A percentile compares a stretch with the other conserved stretches of the same genome.
These are phyloP conservation scores for Penicillium rolfsii DNA, from an alignment of 2,329 filamentous ascomycete genomes.

Conservation along the genomic window DNA sequence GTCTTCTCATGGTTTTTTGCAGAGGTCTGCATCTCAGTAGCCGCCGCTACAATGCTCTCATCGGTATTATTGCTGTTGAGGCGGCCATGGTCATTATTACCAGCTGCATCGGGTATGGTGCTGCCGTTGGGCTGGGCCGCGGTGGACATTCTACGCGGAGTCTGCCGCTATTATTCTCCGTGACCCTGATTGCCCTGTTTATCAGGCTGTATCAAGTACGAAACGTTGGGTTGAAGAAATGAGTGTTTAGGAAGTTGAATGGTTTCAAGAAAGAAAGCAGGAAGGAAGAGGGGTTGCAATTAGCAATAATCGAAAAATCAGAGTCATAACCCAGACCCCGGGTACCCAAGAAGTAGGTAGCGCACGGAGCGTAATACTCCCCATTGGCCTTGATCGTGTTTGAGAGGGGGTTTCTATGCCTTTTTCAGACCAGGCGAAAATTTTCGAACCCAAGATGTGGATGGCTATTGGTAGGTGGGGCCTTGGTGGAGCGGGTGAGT, in stretches of 20 bases:
- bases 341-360: constrained; percentile 6
- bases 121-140: constrained; percentile 20
- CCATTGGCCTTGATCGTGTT: constrained; percentile 21
- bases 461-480: constrained; percentile 16
- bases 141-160: constrained; percentile 31
- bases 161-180: constrained; percentile 1
- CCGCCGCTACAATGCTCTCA: constrained; percentile 7
- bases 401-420: constrained; percentile 15
- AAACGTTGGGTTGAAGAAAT: not conserved
- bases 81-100: constrained; percentile 15
- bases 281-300: constrained; percentile 14
- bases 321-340: constrained; percentile 20
- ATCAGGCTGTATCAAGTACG: not conserved
- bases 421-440: constrained; percentile 1
- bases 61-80: constrained; percentile 2
- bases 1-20: constrained; percentile 11
- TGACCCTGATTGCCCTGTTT: not conserved
- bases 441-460: not conserved
- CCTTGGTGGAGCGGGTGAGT: constrained; percentile 16
- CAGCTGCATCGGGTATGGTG: constrained; percentile 20
- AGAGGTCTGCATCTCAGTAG: constrained; percentile 5
- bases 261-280: not conserved
- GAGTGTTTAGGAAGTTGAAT: not conserved
- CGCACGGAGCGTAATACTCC: constrained; percentile 10
- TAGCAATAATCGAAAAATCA: constrained; percentile 25